phyloP scores from a whole-genome alignment of 2,329 filamentous ascomycete species.

The Scedosporium aurantiacum region DNA sequence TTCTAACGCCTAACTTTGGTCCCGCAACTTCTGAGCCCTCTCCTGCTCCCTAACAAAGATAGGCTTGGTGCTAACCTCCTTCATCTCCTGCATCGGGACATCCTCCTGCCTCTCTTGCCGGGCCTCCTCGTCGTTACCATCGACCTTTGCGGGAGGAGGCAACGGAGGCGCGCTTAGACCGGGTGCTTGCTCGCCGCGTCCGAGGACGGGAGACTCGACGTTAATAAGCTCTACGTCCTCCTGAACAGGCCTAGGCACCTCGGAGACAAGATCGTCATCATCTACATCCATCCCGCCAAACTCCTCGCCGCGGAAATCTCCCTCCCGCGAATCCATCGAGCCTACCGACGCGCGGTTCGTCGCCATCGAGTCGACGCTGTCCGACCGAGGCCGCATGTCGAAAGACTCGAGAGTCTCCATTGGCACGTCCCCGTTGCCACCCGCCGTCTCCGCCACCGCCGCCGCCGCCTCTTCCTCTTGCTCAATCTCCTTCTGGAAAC shows the following conservation, averaged over 20 bases:
- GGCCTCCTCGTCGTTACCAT: not conserved
- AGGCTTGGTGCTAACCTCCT: conserved; percentile 4
- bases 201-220: not conserved
- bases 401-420: conserved; percentile 7
- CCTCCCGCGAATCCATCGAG: conserved; percentile 11
- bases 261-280: not conserved
- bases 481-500: conserved; percentile 38
- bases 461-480: conserved; percentile 18
- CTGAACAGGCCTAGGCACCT: not conserved
- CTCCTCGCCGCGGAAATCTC: not conserved
- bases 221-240: not conserved
- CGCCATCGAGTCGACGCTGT: conserved; percentile 26
- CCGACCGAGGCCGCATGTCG: conserved; percentile 1
- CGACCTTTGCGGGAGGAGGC: not conserved
- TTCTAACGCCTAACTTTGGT: not conserved
- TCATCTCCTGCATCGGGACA: conserved; percentile 4
- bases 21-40: not conserved
- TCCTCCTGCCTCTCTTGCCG: no score
- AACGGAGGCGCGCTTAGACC: not conserved
- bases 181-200: not conserved
- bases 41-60: conserved; percentile 2
- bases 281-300: conserved; percentile 6
- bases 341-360: conserved; percentile 20
- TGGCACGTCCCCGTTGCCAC: conserved; percentile 14
- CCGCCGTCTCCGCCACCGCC: no score